Evolutionary conservation across 768 basidiomycete species (phyloP).

Genomic region (Crepidotus variabilis): DNA sequence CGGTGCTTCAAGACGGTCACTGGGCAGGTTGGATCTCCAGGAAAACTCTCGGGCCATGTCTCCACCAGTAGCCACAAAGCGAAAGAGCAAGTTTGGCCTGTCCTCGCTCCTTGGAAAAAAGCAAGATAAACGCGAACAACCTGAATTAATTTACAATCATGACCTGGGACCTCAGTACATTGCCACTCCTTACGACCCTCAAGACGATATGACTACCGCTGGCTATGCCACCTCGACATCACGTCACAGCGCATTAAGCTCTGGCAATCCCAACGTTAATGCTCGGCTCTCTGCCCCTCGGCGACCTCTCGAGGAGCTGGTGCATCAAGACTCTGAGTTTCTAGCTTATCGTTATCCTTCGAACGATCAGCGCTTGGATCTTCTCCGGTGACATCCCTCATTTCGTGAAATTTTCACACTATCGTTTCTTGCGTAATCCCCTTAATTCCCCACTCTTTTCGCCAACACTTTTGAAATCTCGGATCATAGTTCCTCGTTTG

Average conservation of each 20-base stretch:
- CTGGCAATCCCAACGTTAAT: conserved; percentile 31
- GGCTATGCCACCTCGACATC: conserved; percentile 49
- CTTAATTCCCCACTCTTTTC: conserved; percentile 3
- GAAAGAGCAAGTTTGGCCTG: conserved; percentile 73
- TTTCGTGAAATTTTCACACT: conserved; percentile 3
- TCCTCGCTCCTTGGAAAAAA: conserved; percentile 63
- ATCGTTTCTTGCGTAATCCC: conserved; percentile 11
- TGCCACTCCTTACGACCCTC: conserved; percentile 46
- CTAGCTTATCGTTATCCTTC: conserved; percentile 88
- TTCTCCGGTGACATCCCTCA: conserved; percentile 34
- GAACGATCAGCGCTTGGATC: conserved; percentile 62
- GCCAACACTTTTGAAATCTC: no score
- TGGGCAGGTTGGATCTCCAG: conserved; percentile 40
- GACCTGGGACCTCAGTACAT: conserved; percentile 16
- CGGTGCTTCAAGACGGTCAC: conserved; percentile 60
- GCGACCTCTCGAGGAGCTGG: conserved; percentile 72
- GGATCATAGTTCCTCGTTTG: no score
- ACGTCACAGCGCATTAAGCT: conserved; percentile 45
- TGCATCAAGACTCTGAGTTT: conserved; percentile 84
- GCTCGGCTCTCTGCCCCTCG: conserved; percentile 57
- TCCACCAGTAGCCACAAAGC: conserved; percentile 44
- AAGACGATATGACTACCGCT: conserved; percentile 43
- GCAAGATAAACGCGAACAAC: conserved; percentile 27
- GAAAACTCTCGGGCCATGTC: conserved; percentile 23
- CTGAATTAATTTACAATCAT: conserved; percentile 26